These are phyloP conservation scores for Beauveria medogensis DNA, from an alignment of 2,329 filamentous ascomycete genomes.

Conservation along the genomic window DNA sequence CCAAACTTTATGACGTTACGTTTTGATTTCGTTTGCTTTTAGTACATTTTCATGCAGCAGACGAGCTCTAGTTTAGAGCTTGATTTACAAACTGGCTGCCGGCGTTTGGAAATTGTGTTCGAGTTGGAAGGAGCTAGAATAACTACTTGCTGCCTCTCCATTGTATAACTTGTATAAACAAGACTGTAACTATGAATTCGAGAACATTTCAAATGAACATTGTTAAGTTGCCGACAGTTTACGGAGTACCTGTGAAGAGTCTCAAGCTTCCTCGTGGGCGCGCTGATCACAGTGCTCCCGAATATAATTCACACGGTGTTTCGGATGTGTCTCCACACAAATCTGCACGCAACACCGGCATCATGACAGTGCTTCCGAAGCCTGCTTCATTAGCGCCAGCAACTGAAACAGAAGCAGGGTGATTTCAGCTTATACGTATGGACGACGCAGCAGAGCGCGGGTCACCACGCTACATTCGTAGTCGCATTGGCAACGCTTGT, in stretches of 20 bases:
- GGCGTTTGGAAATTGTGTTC: constrained; percentile 4
- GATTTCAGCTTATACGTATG: neutral
- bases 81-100: neutral
- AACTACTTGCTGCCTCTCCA: neutral
- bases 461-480: constrained; percentile 22
- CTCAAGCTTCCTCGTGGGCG: too few species aligned
- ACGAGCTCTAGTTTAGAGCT: neutral
- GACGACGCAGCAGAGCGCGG: neutral
- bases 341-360: neutral
- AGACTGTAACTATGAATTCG: constrained; percentile 5
- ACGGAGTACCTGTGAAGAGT: neutral
- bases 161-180: constrained; percentile 10
- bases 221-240: neutral
- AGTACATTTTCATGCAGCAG: constrained; percentile 1
- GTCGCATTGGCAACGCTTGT: constrained; percentile 45
- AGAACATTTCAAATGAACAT: neutral
- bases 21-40: constrained; percentile 1
- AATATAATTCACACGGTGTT: neutral
- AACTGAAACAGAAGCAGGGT: neutral
- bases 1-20: neutral
- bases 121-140: neutral
- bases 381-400: neutral
- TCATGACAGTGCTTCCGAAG: constrained; percentile 11
- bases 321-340: constrained; percentile 3
- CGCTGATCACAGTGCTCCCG: constrained; percentile 1